Percentiles rank a stretch among this genome's conserved stretches.
Conservation (phyloP, 257 asterid species). For the Voacanga thouarsii region DNA sequence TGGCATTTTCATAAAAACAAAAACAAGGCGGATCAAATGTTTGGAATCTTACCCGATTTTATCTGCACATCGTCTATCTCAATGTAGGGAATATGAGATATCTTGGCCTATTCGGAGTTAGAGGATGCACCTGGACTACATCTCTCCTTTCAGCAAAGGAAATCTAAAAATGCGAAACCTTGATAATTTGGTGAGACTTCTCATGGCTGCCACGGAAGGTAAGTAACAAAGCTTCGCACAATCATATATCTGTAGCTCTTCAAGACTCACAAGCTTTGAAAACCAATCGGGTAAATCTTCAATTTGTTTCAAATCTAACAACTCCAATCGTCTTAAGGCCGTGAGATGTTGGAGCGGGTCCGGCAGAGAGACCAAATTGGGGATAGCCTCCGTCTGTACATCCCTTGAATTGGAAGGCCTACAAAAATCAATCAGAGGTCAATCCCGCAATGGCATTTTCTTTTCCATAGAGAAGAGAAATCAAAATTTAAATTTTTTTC, state of each 20-base stretch:
- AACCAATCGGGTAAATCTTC: constrained; percentile 23
- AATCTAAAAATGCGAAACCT: not conserved
- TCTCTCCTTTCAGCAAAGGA: not conserved
- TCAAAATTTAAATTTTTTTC: no score
- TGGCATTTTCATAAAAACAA: no score
- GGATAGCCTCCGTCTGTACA: not conserved
- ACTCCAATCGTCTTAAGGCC: not conserved
- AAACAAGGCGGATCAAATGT: no score
- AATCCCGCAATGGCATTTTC: not conserved
- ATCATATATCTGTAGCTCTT: accelerated
- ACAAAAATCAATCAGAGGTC: not conserved
- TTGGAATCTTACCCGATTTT: no score
- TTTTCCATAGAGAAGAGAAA: no score
- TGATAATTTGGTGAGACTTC: not conserved
- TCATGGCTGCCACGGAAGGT: constrained; percentile 14
- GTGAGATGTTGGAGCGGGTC: no score
- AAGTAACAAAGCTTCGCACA: constrained; percentile 6
- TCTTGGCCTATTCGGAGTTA: not conserved
- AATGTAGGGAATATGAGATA: no score
- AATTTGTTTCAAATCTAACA: not conserved
- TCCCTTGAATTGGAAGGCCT: not conserved
- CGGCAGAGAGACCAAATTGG: not conserved
- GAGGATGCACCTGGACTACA: not conserved
- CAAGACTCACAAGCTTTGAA: constrained; percentile 15
- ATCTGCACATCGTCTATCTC: no score